Percentiles rank a stretch among this genome's conserved stretches.
phyloP scores from a whole-genome alignment of 2,329 filamentous ascomycete genomes.

The Pseudopithomyces maydicus region DNA sequence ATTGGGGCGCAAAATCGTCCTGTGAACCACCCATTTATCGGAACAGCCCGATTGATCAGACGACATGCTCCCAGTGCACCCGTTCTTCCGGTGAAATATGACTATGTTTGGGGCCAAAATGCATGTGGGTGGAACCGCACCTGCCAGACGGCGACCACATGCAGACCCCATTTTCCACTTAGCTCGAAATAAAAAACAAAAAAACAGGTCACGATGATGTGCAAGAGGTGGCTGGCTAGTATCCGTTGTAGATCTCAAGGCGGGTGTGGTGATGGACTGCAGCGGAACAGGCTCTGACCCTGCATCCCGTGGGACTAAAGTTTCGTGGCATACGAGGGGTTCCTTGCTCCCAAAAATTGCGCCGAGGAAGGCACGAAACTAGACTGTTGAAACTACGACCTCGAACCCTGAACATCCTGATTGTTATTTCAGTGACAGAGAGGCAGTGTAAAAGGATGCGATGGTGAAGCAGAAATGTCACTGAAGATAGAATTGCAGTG shows the following conservation, averaged over 20 bases:
- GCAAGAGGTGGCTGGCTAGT: background rate
- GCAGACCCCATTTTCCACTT: background rate
- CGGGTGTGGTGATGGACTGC: background rate
- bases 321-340: background rate
- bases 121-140: conserved; percentile 2
- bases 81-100: conserved; percentile 1
- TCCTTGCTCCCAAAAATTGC: conserved; percentile 2
- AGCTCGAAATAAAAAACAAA: background rate
- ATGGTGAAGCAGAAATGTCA: background rate
- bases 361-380: background rate
- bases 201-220: background rate
- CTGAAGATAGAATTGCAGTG: background rate
- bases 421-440: background rate
- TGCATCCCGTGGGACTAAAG: background rate
- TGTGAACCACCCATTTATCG: background rate
- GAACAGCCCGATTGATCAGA: background rate
- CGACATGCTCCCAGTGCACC: background rate
- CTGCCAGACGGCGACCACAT: background rate
- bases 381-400: background rate
- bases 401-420: background rate
- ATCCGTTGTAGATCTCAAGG: background rate
- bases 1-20: background rate
- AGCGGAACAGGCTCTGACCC: conserved; percentile 1
- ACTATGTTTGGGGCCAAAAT: background rate
- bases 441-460: conserved; percentile 3